phyloP scores from a whole-genome alignment of 257 asterid genomes.

The Jacaranda mimosifolia region DNA sequence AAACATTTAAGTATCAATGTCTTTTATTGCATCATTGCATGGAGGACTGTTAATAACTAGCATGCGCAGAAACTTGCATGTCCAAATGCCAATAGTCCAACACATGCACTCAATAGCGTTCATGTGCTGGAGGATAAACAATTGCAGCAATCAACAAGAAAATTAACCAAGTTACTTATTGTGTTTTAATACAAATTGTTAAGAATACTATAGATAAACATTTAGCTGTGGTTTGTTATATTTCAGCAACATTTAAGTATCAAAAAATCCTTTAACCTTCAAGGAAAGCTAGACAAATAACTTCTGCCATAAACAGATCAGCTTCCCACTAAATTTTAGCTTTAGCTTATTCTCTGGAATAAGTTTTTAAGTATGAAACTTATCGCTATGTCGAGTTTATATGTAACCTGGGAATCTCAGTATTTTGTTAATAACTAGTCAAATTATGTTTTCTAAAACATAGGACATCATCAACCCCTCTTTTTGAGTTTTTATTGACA shows the following conservation, averaged over 20 bases:
- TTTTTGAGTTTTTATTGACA: background rate
- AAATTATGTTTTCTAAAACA: background rate
- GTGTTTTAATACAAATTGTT: background rate
- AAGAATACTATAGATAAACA: background rate
- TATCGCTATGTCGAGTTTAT: background rate
- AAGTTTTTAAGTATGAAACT: background rate
- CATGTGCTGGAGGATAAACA: background rate
- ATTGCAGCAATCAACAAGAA: background rate
- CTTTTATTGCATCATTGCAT: no score
- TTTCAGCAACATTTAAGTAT: conserved; percentile 7
- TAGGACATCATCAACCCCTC: background rate
- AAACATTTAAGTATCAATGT: background rate
- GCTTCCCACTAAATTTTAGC: conserved; percentile 5
- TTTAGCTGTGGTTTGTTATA: no score
- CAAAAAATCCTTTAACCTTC: background rate
- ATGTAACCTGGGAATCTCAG: background rate
- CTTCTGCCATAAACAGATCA: background rate
- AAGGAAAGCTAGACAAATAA: background rate
- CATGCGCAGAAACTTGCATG: background rate
- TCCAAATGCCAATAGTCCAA: background rate
- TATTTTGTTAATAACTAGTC: background rate
- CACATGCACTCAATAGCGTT: background rate
- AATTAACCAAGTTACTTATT: background rate
- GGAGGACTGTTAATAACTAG: no score
- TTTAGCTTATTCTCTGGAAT: background rate